phyloP scores from a whole-genome alignment of 2,329 filamentous ascomycete genomes.

The Claviceps humidiphila region DNA sequence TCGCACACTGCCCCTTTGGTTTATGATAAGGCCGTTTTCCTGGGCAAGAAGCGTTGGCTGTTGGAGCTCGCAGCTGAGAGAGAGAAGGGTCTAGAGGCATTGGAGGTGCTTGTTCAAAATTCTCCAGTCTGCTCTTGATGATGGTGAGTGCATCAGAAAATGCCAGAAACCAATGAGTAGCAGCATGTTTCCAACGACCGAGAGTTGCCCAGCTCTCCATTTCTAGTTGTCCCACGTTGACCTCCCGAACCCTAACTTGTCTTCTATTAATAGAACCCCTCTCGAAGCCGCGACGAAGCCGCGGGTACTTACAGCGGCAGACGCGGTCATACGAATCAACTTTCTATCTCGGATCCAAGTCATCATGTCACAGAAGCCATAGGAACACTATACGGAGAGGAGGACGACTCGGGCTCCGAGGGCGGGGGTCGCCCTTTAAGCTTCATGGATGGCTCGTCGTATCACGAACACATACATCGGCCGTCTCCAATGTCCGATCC shows the following conservation, averaged over 20 bases:
- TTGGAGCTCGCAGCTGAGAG: constrained; percentile 11
- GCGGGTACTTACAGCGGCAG: constrained; percentile 44
- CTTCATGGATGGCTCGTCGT: constrained; percentile 48
- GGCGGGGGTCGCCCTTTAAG: constrained; percentile 51
- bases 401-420: constrained; percentile 47
- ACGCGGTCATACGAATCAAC: constrained; percentile 43
- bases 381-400: constrained; percentile 76
- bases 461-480: constrained; percentile 35
- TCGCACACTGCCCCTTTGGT: constrained; percentile 12
- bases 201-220: not conserved
- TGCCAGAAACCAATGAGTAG: not conserved
- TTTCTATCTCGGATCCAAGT: constrained; percentile 70
- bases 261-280: constrained; percentile 37
- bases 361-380: constrained; percentile 94
- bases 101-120: constrained; percentile 21
- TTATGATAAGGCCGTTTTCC: constrained; percentile 15
- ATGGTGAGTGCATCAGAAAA: constrained; percentile 28
- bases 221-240: not conserved
- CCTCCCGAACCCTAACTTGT: not conserved
- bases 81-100: constrained; percentile 18
- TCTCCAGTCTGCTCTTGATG: constrained; percentile 28
- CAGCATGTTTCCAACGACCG: not conserved
- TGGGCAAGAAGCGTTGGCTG: constrained; percentile 7
- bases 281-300: constrained; percentile 40
- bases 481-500: constrained; percentile 13